phyloP scores from a whole-genome alignment of 805 yeast species.

The Cyberlindnera saturnus region DNA sequence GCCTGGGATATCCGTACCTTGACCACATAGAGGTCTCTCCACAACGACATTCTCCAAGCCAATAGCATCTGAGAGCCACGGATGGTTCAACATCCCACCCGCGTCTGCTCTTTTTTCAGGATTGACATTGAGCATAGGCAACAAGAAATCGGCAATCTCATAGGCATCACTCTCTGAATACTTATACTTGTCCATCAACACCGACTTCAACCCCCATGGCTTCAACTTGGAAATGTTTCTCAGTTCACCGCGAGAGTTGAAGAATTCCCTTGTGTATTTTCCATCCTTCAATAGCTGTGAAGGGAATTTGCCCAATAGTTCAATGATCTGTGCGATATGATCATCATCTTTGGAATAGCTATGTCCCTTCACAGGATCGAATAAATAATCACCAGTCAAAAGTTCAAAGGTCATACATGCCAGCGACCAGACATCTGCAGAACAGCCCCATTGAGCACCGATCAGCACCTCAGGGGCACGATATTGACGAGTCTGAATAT shows the following conservation, averaged over 20 bases:
- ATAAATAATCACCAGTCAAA: constrained; percentile 88
- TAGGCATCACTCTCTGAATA: constrained; percentile 62
- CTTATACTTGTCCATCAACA: constrained; percentile 80
- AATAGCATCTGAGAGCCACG: constrained; percentile 71
- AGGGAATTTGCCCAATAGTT: constrained; percentile 69
- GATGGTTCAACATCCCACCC: constrained; percentile 88
- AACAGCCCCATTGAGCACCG: constrained; percentile 89
- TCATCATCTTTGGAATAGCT: constrained; percentile 87
- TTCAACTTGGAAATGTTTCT: constrained; percentile 75
- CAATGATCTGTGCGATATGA: constrained; percentile 93
- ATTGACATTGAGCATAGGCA: constrained; percentile 76
- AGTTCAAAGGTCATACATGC: constrained; percentile 90
- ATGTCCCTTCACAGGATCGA: constrained; percentile 76
- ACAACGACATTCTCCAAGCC: constrained; percentile 64
- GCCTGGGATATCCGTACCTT: constrained; percentile 88
- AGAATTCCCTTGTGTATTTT: constrained; percentile 53
- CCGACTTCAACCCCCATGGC: constrained; percentile 84
- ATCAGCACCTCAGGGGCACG: constrained; percentile 83
- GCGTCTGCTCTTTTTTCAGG: constrained; percentile 90
- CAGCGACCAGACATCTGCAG: constrained; percentile 93
- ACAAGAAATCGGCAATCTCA: constrained; percentile 67
- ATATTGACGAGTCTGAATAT: constrained; percentile 66
- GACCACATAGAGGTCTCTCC: constrained; percentile 70
- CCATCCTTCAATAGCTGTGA: constrained; percentile 51
- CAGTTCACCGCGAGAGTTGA: constrained; percentile 64